A percentile compares a stretch with the other conserved stretches of the same genome.
Evolutionary conservation across 2,329 filamentous ascomycete species (phyloP).

Genomic region (Alternaria infectoria): DNA sequence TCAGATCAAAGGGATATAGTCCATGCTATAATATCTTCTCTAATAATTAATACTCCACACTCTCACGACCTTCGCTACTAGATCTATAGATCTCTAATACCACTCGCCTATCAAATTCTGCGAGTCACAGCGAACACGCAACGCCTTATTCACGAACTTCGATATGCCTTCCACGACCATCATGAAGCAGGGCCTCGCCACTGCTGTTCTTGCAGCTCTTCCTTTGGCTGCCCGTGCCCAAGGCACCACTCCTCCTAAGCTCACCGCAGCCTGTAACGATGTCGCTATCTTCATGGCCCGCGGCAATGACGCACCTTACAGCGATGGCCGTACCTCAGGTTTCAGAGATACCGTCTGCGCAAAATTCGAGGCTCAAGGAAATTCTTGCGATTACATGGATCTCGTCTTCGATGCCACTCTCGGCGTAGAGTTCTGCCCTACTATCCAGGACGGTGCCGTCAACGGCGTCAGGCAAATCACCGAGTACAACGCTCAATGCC

Average conservation of each 20-base stretch:
- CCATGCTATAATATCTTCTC: not conserved
- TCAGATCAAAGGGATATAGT: not conserved
- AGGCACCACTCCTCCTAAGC: conserved; percentile 6
- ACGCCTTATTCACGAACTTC: not conserved
- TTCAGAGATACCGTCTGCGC: conserved; percentile 6
- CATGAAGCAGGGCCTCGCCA: conserved; percentile 10
- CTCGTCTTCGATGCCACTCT: conserved; percentile 9
- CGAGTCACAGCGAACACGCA: not conserved
- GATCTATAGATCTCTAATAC: not conserved
- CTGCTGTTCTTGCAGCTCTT: conserved; percentile 8
- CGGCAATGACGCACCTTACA: conserved; percentile 10
- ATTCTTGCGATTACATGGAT: conserved; percentile 10
- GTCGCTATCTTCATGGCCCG: conserved; percentile 12
- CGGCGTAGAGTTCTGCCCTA: conserved; percentile 4
- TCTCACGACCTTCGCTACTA: not conserved
- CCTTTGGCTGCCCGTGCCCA: conserved; percentile 3
- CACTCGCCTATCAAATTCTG: not conserved
- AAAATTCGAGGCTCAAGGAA: conserved; percentile 7
- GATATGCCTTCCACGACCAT: not conserved
- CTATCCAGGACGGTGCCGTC: conserved; percentile 8
- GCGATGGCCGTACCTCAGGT: conserved; percentile 7
- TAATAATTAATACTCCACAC: conserved; percentile 3
- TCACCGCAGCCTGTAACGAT: conserved; percentile 8
- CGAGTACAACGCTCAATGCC: conserved; percentile 9
- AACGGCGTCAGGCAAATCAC: conserved; percentile 12